phyloP scores from a whole-genome alignment of 2,329 filamentous ascomycete species.

The Ophiostoma ips region DNA sequence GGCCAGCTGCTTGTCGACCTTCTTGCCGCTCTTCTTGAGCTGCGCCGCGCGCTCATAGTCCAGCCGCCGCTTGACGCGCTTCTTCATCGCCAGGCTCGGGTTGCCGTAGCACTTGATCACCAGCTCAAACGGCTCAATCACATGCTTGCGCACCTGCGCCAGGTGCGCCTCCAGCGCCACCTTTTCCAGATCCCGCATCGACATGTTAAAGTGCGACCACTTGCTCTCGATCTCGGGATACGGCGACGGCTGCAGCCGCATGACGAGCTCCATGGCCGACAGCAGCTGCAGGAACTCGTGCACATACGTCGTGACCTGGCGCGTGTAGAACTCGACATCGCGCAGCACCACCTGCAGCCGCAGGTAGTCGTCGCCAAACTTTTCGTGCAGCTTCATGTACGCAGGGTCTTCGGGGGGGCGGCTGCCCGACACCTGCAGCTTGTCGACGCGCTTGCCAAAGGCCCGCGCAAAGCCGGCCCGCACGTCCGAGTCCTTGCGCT shows the following conservation, averaged over 20 bases:
- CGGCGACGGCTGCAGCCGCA: slow-evolving; percentile 55
- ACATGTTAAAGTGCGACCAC: slow-evolving; percentile 82
- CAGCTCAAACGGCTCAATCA: slow-evolving; percentile 52
- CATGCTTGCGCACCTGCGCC: slow-evolving; percentile 58
- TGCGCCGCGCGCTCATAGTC: slow-evolving; percentile 76
- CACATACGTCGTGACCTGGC: slow-evolving; percentile 67
- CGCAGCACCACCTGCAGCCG: slow-evolving; percentile 83
- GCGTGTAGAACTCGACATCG: slow-evolving; percentile 85
- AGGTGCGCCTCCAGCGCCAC: slow-evolving; percentile 61
- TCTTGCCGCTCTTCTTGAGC: slow-evolving; percentile 67
- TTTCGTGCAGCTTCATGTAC: slow-evolving; percentile 70
- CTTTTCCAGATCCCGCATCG: slow-evolving; percentile 72
- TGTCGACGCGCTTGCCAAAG: slow-evolving; percentile 79
- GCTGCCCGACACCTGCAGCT: slow-evolving; percentile 52
- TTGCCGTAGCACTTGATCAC: slow-evolving; percentile 49
- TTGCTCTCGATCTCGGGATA: slow-evolving; percentile 83
- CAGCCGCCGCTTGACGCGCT: slow-evolving; percentile 80
- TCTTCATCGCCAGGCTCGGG: slow-evolving; percentile 80
- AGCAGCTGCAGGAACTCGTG: slow-evolving; percentile 70
- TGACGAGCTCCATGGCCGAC: slow-evolving; percentile 68
- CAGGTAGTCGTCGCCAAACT: slow-evolving; percentile 83
- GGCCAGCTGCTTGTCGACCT: slow-evolving; percentile 69
- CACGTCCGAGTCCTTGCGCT: slow-evolving; percentile 79
- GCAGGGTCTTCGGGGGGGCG: slow-evolving; percentile 61
- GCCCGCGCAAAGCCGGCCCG: slow-evolving; percentile 74